Conservation (phyloP, 768 basidiomycete genomes). For the Suillus cothurnatus region DNA sequence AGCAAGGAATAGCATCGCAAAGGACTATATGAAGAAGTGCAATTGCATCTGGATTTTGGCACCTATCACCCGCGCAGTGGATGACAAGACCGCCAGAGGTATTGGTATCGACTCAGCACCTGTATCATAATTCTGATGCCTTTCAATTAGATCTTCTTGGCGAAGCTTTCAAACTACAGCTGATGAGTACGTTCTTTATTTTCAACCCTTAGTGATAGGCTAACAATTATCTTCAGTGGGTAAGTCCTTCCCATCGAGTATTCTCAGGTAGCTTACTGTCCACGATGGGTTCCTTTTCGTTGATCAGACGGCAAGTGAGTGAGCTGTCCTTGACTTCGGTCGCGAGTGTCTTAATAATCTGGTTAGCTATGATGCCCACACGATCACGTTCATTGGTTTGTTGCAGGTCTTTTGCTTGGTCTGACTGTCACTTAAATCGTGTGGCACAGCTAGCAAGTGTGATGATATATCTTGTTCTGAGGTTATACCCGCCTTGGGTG, state of each 20-base stretch:
- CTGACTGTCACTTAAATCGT: background rate
- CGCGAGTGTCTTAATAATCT: slow-evolving; percentile 5
- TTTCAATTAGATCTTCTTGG: slow-evolving; percentile 54
- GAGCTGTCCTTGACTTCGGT: background rate
- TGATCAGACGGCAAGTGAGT: slow-evolving; percentile 57
- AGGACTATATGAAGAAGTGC: slow-evolving; percentile 68
- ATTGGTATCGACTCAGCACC: background rate
- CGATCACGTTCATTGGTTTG: slow-evolving; percentile 63
- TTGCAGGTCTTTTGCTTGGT: background rate
- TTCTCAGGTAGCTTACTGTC: background rate
- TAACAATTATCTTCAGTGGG: slow-evolving; percentile 38
- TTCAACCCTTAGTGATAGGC: background rate
- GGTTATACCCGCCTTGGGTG: slow-evolving; percentile 49
- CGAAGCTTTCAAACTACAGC: slow-evolving; percentile 63
- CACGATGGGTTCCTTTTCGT: background rate
- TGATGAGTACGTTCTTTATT: slow-evolving; percentile 49
- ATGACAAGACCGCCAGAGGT: slow-evolving; percentile 66
- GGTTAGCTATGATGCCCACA: slow-evolving; percentile 54
- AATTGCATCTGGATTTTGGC: slow-evolving; percentile 69
- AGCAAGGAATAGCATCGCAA: slow-evolving; percentile 62
- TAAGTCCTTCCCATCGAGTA: slow-evolving; percentile 26
- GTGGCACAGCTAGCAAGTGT: slow-evolving; percentile 53
- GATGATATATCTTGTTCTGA: slow-evolving; percentile 66
- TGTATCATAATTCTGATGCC: slow-evolving; percentile 3
- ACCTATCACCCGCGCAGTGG: slow-evolving; percentile 63